These are phyloP conservation scores for Phialemoniopsis sp. DNA, from an alignment of 2,329 filamentous ascomycete species.

Conservation along the genomic window DNA sequence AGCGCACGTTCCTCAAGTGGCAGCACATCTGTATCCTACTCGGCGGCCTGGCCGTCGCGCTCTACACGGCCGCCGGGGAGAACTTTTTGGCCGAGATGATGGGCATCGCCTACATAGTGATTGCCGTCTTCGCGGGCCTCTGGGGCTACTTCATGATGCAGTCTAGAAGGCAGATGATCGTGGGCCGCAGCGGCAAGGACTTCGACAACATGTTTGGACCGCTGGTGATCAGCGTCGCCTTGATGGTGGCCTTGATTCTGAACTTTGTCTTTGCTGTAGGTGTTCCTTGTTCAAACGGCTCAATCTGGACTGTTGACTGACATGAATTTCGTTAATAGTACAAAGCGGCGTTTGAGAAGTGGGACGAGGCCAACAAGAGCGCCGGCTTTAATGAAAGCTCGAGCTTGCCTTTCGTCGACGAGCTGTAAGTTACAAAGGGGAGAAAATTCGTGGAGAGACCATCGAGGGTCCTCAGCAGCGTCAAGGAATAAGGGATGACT, in stretches of 20 bases:
- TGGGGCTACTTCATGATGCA: constrained; percentile 90
- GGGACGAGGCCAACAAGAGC: constrained; percentile 4
- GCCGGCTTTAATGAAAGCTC: no score
- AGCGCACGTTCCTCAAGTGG: constrained; percentile 98
- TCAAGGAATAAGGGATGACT: no score
- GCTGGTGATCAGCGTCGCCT: constrained; percentile 72
- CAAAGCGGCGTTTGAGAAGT: constrained; percentile 11
- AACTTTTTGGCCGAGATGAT: constrained; percentile 74
- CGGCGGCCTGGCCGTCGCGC: constrained; percentile 73
- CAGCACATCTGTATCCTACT: constrained; percentile 90
- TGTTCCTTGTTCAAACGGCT: constrained; percentile 7
- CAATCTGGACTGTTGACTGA: no score
- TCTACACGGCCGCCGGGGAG: constrained; percentile 84
- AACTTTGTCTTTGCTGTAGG: constrained; percentile 87
- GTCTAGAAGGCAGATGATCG: constrained; percentile 72
- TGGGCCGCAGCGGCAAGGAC: constrained; percentile 81
- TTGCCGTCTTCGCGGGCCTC: constrained; percentile 75
- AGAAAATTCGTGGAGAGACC: no score
- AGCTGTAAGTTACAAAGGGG: no score
- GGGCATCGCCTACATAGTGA: constrained; percentile 76
- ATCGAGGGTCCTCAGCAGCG: no score
- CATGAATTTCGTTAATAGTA: no score
- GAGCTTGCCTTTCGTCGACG: no score
- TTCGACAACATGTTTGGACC: constrained; percentile 89
- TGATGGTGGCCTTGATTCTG: constrained; percentile 73